Base-by-base conservation (phyloP, 2,329 filamentous ascomycete species). In the Ceratocystis diversiconidia region DNA sequence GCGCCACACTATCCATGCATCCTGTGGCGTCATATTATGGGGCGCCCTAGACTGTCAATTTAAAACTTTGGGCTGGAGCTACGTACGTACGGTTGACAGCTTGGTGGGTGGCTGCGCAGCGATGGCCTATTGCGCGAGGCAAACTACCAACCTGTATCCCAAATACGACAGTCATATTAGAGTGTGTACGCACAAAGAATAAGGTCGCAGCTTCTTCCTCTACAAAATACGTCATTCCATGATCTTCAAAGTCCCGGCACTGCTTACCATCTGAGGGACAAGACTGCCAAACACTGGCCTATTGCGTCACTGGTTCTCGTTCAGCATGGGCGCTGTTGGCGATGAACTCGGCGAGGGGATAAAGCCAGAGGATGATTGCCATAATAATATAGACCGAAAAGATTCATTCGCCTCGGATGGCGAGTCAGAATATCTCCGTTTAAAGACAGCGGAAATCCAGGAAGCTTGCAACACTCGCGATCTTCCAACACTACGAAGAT, bases 391-490 rank as follows among this genome's bases (percentile, higher is more conserved):
- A 59, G 55, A 59, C 7, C 17, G 19, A 36, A 36, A 32, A 30
- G 17, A 30, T 32, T 5, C 55, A n/a, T n/a, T 36, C 10, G 6
- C 55, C 32, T n/a, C 46, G 15, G 61, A 32, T 28, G 12, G n/a
- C 30, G 46, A 63, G 6, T 32, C 30, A 5, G 44, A 32, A 10
- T 68, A 63, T 67, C 69, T 62, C 44, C 65, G 12, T 68, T 70
- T 64, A 68, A 79, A 83, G 71, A 73, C 74, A 68, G 71, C 76
- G 63, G 72, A 78, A 61, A 85, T 87, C 61, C 73, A 80, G 22
- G 77, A 80, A 57, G 87, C 87, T 36, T 90, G 86, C 75, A 76
- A 76, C 68, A 75, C 75, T 71, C 78, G 74, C 63, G 81, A 90
- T 72, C 73, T 87, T 44, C 74, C 79, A 44, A 75, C 76, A 55